Percentiles rank a stretch among this genome's conserved stretches.
phyloP scores from a whole-genome alignment of 208 protist species.

The Trypanosoma rangeli region DNA sequence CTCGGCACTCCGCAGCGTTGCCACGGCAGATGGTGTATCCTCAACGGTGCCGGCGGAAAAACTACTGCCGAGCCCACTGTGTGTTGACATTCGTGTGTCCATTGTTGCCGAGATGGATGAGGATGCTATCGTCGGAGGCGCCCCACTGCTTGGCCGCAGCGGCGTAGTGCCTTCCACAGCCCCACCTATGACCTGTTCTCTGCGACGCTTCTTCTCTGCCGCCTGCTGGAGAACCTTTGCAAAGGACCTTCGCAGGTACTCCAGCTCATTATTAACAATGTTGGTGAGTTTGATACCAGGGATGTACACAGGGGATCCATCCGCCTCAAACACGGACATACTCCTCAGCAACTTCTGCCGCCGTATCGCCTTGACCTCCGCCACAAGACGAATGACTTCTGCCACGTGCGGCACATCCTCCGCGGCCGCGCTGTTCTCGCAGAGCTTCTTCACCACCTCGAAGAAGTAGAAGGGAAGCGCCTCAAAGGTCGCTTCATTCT shows the following conservation, averaged over 20 bases:
- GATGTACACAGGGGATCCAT: conserved; percentile 75
- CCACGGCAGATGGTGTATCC: conserved; percentile 3
- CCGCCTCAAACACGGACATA: conserved; percentile 79
- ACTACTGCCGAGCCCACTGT: background rate
- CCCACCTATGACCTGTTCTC: conserved; percentile 32
- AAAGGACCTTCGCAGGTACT: conserved; percentile 76
- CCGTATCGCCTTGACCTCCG: conserved; percentile 69
- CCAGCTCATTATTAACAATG: conserved; percentile 79
- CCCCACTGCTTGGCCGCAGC: conserved; percentile 16
- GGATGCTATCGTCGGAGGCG: background rate
- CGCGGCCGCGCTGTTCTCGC: conserved; percentile 29
- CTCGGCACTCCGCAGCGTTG: conserved; percentile 12
- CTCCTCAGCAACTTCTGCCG: conserved; percentile 79
- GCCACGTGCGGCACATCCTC: conserved; percentile 60
- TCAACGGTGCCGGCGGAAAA: background rate
- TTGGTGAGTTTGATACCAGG: conserved; percentile 87
- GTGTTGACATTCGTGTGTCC: conserved; percentile 4
- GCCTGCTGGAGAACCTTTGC: conserved; percentile 71
- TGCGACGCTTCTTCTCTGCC: conserved; percentile 57
- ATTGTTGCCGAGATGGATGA: background rate
- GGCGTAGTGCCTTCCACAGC: conserved; percentile 16
- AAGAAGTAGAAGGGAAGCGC: conserved; percentile 88
- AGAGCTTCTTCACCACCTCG: conserved; percentile 70
- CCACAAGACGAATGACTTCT: conserved; percentile 75
- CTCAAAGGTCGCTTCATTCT: conserved; percentile 72